Evolutionary conservation across 2,329 filamentous ascomycete species (phyloP).

Genomic region (Trichophyton schoenleinii): DNA sequence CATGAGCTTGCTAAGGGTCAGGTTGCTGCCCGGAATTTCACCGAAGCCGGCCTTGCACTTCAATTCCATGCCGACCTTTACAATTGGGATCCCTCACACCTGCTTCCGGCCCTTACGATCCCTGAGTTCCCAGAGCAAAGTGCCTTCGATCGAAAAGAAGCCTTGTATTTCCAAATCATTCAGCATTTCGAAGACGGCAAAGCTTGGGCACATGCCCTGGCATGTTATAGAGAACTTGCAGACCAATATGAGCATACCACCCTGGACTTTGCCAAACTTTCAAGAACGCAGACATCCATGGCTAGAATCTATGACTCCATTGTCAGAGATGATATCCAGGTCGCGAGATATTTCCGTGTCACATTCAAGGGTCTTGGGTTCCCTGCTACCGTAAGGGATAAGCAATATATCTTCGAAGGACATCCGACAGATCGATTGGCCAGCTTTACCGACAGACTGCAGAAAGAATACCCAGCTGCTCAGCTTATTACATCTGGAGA

Average conservation of each 20-base stretch:
- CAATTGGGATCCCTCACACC: constrained; percentile 67
- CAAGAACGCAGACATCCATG: constrained; percentile 77
- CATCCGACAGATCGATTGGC: constrained; percentile 61
- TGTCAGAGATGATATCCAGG: constrained; percentile 63
- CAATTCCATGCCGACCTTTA: constrained; percentile 87
- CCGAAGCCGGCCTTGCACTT: constrained; percentile 78
- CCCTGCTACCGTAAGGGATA: constrained; percentile 65
- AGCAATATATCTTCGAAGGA: constrained; percentile 85
- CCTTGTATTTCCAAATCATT: constrained; percentile 87
- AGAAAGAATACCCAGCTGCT: constrained; percentile 75
- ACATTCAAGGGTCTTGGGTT: constrained; percentile 83
- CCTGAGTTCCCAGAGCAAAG: constrained; percentile 72
- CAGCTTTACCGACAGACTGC: constrained; percentile 81
- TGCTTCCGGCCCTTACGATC: constrained; percentile 54
- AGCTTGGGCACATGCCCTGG: constrained; percentile 78
- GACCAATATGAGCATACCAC: constrained; percentile 79
- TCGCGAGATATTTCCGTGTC: constrained; percentile 83
- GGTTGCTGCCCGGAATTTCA: constrained; percentile 59
- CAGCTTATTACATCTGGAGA: constrained; percentile 61
- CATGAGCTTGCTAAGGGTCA: constrained; percentile 79
- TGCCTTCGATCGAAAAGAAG: constrained; percentile 84
- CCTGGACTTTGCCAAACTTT: constrained; percentile 86
- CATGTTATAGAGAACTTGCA: constrained; percentile 81
- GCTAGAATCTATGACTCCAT: constrained; percentile 85
- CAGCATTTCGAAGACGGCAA: constrained; percentile 89